phyloP scores from a whole-genome alignment of 192 early-diverging fungal species.

The Geranomyces michiganensis region DNA sequence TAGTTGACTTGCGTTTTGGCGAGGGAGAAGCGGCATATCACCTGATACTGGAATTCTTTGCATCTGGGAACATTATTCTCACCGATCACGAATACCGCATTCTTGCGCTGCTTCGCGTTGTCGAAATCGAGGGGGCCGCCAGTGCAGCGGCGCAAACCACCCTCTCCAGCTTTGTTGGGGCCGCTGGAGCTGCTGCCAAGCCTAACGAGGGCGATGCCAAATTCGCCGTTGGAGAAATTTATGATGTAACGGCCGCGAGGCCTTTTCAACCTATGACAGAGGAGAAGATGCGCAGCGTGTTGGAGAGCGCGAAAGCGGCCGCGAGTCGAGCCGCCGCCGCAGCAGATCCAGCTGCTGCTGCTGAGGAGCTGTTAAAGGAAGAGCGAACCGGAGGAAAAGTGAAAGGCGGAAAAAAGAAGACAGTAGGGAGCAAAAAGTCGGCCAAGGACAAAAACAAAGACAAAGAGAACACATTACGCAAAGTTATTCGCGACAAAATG shows the following conservation, averaged over 20 bases:
- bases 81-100: constrained; percentile 88
- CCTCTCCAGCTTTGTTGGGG: neutral
- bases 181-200: neutral
- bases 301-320: constrained; percentile 48
- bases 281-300: constrained; percentile 55
- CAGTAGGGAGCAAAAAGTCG: constrained; percentile 16
- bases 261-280: constrained; percentile 59
- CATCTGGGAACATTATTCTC: constrained; percentile 91
- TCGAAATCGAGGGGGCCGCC: constrained; percentile 39
- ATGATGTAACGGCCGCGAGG: constrained; percentile 64
- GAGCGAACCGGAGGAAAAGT: constrained; percentile 17
- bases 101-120: constrained; percentile 81
- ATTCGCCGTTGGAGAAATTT: constrained; percentile 86
- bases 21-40: constrained; percentile 59
- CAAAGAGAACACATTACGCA: constrained; percentile 43
- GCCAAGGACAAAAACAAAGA: constrained; percentile 41
- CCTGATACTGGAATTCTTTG: constrained; percentile 58
- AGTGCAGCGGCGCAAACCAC: neutral
- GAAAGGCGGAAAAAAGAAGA: constrained; percentile 20
- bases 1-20: constrained; percentile 92
- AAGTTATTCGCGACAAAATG: constrained; percentile 41
- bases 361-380: neutral
- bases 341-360: neutral
- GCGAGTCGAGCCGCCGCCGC: constrained; percentile 1
- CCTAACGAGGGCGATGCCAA: constrained; percentile 34